A percentile compares a stretch with the other conserved stretches of the same genome.
Evolutionary conservation across 2,329 filamentous ascomycete species (phyloP).

Genomic region (Iodosphaeria phyllophila): DNA sequence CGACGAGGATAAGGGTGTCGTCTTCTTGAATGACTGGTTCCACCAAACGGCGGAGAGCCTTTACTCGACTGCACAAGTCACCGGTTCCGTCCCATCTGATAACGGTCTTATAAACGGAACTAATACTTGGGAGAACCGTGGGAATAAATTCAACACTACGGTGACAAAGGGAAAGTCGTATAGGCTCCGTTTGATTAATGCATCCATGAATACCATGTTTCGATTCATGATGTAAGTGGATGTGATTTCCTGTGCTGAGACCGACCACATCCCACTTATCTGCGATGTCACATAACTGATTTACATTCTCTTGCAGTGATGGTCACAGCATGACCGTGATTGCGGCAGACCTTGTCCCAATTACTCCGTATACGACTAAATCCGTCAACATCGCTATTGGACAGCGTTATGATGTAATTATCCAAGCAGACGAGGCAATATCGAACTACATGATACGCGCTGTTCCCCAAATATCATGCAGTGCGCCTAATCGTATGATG

Average conservation of each 20-base stretch:
- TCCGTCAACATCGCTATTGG: conserved; percentile 13
- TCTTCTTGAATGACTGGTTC: conserved; percentile 41
- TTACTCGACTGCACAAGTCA: conserved; percentile 9
- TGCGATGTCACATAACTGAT: too few relatives aligned
- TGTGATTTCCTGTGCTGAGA: too few relatives aligned
- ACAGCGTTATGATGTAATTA: conserved; percentile 23
- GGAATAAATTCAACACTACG: too few relatives aligned
- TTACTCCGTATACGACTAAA: conserved; percentile 29
- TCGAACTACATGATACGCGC: conserved; percentile 26
- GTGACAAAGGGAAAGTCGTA: conserved; percentile 23
- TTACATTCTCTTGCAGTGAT: too few relatives aligned
- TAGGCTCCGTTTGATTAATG: conserved; percentile 26
- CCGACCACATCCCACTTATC: too few relatives aligned
- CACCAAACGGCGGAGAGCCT: conserved; percentile 22
- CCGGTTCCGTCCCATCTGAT: conserved; percentile 17
- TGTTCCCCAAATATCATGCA: conserved; percentile 19
- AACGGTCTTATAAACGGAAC: conserved; percentile 20
- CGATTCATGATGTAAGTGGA: too few relatives aligned
- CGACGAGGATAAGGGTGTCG: conserved; percentile 39
- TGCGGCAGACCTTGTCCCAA: conserved; percentile 31
- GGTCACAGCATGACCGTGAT: conserved; percentile 35
- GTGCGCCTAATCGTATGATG: conserved; percentile 12
- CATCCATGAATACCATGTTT: conserved; percentile 14
- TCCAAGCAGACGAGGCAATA: conserved; percentile 15
- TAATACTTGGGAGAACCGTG: conserved; percentile 12